A percentile compares a stretch with the other conserved stretches of the same genome.
phyloP scores from a whole-genome alignment of 2,329 filamentous ascomycete species.

The Penicillium sp. region DNA sequence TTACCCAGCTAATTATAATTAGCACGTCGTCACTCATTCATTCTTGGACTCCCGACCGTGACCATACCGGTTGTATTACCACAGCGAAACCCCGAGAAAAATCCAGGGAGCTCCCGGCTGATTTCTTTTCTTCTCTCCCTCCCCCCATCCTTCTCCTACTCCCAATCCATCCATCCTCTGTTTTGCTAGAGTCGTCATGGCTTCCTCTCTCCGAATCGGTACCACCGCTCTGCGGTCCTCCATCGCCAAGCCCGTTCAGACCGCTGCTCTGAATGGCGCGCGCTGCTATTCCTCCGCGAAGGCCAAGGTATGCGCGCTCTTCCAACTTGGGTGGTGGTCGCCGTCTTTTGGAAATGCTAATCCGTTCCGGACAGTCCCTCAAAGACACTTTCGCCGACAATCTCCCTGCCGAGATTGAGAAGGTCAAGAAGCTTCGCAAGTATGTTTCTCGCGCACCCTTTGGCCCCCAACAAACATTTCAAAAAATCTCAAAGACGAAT shows the following conservation, averaged over 20 bases:
- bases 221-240: conserved; percentile 78
- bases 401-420: conserved; percentile 93
- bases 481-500: conserved; percentile 22
- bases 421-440: conserved; percentile 99
- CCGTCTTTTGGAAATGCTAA: conserved; percentile 11
- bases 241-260: conserved; percentile 65
- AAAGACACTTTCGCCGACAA: conserved; percentile 98
- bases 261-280: conserved; percentile 73
- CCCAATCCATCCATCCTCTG: conserved; percentile 33
- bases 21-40: too few species aligned
- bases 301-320: conserved; percentile 65
- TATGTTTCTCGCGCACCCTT: conserved; percentile 52
- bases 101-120: conserved; percentile 31
- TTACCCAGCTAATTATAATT: too few species aligned
- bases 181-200: conserved; percentile 60
- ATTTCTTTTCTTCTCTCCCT: conserved; percentile 36
- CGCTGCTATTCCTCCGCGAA: conserved; percentile 88
- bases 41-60: too few species aligned
- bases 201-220: conserved; percentile 77
- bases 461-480: conserved; percentile 4
- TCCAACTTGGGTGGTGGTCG: too few species aligned
- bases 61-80: too few species aligned
- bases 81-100: conserved; percentile 36
- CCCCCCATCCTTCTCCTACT: conserved; percentile 34
- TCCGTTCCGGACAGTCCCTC: conserved; percentile 64